These are phyloP conservation scores for Arthroderma sp. DNA, from an alignment of 2,329 filamentous ascomycete species.

Conservation along the genomic window DNA sequence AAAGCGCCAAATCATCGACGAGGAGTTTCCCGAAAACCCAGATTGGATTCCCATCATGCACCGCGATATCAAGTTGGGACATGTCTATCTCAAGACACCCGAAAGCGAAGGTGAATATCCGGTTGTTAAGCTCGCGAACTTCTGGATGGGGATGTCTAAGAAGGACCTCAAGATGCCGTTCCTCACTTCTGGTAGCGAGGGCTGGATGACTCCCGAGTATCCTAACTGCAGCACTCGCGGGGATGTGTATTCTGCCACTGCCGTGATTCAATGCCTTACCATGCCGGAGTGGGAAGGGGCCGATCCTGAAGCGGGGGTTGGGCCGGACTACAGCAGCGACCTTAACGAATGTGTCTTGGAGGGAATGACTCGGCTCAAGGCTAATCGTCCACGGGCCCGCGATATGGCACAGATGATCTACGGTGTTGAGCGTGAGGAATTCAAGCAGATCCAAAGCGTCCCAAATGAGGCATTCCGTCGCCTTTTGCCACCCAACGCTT, in stretches of 20 bases:
- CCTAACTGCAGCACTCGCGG: constrained; percentile 3
- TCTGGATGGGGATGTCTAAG: constrained; percentile 8
- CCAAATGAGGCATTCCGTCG: constrained; percentile 1
- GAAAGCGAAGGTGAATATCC: constrained; percentile 2
- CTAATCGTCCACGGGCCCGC: constrained; percentile 1
- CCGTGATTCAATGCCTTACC: constrained; percentile 4
- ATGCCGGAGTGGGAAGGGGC: background rate
- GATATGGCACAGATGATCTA: constrained; percentile 2
- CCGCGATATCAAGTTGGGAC: constrained; percentile 13
- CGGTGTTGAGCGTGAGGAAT: background rate
- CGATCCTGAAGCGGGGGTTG: constrained; percentile 1
- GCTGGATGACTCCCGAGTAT: constrained; percentile 5
- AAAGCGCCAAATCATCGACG: background rate
- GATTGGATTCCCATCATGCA: constrained; percentile 10
- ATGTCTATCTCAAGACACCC: constrained; percentile 3
- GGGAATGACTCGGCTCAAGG: background rate
- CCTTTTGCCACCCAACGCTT: background rate
- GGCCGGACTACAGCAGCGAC: background rate
- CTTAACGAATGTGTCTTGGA: background rate
- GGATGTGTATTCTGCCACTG: constrained; percentile 3
- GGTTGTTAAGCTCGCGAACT: constrained; percentile 10
- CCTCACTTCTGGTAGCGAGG: background rate
- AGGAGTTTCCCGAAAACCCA: background rate
- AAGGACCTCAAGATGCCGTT: constrained; percentile 2
- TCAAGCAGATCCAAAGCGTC: background rate